These are phyloP conservation scores for Metarhizium anisopliae DNA, from an alignment of 2,329 filamentous ascomycete genomes.

Conservation along the genomic window DNA sequence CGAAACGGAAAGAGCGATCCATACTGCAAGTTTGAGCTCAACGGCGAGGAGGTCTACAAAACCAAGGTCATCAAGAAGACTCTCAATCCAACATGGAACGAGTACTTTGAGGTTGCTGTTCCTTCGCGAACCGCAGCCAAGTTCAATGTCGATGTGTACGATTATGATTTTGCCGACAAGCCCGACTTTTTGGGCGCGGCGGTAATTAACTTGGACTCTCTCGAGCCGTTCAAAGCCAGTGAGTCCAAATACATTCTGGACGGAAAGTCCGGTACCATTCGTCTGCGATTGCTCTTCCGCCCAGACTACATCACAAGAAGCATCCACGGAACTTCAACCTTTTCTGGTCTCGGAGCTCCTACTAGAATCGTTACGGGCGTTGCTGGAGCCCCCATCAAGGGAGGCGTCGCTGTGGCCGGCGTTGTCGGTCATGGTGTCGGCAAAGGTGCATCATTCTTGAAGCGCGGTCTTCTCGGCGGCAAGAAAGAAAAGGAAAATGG, in stretches of 20 bases:
- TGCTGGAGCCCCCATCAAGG: slow-evolving; percentile 87
- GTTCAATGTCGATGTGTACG: slow-evolving; percentile 76
- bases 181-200: slow-evolving; percentile 81
- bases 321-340: slow-evolving; percentile 84
- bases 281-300: slow-evolving; percentile 82
- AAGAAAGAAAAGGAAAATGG: slow-evolving; percentile 56
- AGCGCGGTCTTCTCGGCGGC: slow-evolving; percentile 69
- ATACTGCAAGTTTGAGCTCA: slow-evolving; percentile 89
- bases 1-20: slow-evolving; percentile 96
- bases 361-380: slow-evolving; percentile 78
- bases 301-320: slow-evolving; percentile 83
- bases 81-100: slow-evolving; percentile 88
- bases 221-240: slow-evolving; percentile 78
- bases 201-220: slow-evolving; percentile 62
- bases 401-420: slow-evolving; percentile 66
- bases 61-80: slow-evolving; percentile 97
- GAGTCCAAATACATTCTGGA: slow-evolving; percentile 70
- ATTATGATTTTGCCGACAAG: slow-evolving; percentile 96
- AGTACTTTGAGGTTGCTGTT: slow-evolving; percentile 79
- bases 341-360: slow-evolving; percentile 78
- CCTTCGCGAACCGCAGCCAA: slow-evolving; percentile 78
- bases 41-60: slow-evolving; percentile 86
- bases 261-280: slow-evolving; percentile 78
- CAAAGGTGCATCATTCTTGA: slow-evolving; percentile 85
- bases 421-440: slow-evolving; percentile 70